Evolutionary conservation across 352 stramenopile species (phyloP), one percentile per base, ranked within the genome.

Genomic region (Phytopythium oedochilum): DNA sequence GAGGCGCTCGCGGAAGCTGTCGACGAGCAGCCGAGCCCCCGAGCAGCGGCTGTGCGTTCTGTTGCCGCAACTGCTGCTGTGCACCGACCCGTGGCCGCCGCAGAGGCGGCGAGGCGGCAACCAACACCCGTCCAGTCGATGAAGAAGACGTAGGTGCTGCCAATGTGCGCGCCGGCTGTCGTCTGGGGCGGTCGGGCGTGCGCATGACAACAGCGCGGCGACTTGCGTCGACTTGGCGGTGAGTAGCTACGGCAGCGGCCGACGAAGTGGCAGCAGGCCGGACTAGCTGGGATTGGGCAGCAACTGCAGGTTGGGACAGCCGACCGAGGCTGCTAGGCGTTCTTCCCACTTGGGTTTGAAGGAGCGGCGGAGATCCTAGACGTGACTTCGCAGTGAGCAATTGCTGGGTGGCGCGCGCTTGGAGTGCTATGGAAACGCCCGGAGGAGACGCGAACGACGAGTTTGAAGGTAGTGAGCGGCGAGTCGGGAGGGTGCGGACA

Each of bases 61-160:
- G 42, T 17, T 31, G 23, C 11, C 42, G 42, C 46, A 50, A 52
- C 23, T 69, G 60, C n/a, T 56, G 49, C 5, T 67, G 53, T 22
- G 46, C 61, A 1, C 57, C 59, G 12, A 53, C 71, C 15, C 68
- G 72, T 35, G 64, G 71, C 40, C 73, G 81, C 10, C 76, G 75
- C 6, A 95, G 68, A 43, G 85, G 85, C 20, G 85, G 85, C 9
- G 85, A 95, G 11, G 85, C 83, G 57, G 80, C 81, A 3, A 95
- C 72, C 22, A 91, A 60, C 10, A 95, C 71, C 2, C 78, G 69
- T 10, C 52, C 64, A 18, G 15, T 22, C 14, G 64, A 67, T 10
- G 47, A 40, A 14, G 47, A 43, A 10, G 46, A 42, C 11, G 40
- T 17, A 1, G 47, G 28, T 14, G 29, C 17, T 5, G 26, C 15